These are phyloP conservation scores for Amphibolis antarctica DNA, from an alignment of 106 monocot species.

Conservation along the genomic window DNA sequence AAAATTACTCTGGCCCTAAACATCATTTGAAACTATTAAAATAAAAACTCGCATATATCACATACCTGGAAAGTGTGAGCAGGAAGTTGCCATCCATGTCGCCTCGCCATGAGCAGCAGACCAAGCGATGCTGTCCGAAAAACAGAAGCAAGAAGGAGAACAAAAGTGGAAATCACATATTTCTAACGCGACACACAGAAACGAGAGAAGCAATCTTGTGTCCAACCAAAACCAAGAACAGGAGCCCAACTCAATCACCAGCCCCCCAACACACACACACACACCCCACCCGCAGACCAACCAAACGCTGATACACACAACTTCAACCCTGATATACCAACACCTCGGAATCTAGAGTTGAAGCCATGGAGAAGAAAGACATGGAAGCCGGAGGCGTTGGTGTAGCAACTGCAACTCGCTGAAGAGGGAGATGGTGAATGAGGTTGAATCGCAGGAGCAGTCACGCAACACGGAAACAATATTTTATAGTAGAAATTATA, in stretches of 20 bases:
- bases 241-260: not conserved
- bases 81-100: slow-evolving; percentile 28
- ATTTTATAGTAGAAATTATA: no score
- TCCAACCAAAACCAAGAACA: not conserved
- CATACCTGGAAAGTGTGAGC: slow-evolving; percentile 20
- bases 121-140: not conserved
- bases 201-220: not conserved
- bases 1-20: not conserved
- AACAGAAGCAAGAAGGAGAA: not conserved
- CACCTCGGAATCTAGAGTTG: no score
- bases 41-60: not conserved
- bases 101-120: slow-evolving; percentile 14
- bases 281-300: not conserved
- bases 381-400: no score
- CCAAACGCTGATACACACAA: not conserved
- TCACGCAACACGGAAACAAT: no score
- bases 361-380: no score
- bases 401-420: no score
- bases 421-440: no score
- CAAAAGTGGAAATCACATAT: not conserved
- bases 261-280: no score
- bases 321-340: not conserved
- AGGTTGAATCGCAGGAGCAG: no score
- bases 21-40: not conserved
- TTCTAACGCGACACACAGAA: not conserved